Conservation (phyloP, 2,329 filamentous ascomycete species). For the Ceratocystis lukuohia region DNA sequence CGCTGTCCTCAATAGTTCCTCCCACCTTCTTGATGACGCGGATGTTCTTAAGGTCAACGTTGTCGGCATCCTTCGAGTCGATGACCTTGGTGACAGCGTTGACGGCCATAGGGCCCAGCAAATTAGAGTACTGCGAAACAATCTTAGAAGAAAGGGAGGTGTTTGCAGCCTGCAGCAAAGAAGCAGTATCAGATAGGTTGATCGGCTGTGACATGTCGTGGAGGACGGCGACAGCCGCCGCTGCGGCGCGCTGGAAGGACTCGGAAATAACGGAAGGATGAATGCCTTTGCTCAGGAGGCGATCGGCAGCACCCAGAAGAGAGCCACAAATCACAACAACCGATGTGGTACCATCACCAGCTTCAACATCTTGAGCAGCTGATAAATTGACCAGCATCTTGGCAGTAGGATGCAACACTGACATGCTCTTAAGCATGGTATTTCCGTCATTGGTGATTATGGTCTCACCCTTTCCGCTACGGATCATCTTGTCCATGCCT, state of each 20-base stretch:
- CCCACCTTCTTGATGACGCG: slow-evolving; percentile 95
- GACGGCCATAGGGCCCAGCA: slow-evolving; percentile 94
- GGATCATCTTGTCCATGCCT: slow-evolving; percentile 99
- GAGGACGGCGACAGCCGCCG: slow-evolving; percentile 74
- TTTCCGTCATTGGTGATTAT: slow-evolving; percentile 99
- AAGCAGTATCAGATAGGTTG: slow-evolving; percentile 70
- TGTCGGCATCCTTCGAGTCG: slow-evolving; percentile 87
- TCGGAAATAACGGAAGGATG: slow-evolving; percentile 97
- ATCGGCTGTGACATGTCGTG: slow-evolving; percentile 95
- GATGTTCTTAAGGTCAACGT: slow-evolving; percentile 93
- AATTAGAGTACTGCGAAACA: slow-evolving; percentile 89
- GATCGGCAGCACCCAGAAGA: slow-evolving; percentile 83
- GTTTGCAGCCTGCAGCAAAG: slow-evolving; percentile 88
- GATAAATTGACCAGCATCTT: slow-evolving; percentile 98
- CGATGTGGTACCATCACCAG: slow-evolving; percentile 94
- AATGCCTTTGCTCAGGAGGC: slow-evolving; percentile 80
- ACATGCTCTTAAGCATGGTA: slow-evolving; percentile 98
- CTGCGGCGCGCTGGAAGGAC: slow-evolving; percentile 88
- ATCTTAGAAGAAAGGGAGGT: slow-evolving; percentile 98
- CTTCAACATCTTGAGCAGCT: slow-evolving; percentile 94
- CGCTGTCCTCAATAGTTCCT: slow-evolving; percentile 95
- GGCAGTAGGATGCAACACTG: slow-evolving; percentile 96
- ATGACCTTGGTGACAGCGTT: slow-evolving; percentile 94
- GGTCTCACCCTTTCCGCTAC: slow-evolving; percentile 89
- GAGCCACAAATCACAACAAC: slow-evolving; percentile 97